phyloP scores from a whole-genome alignment of 768 basidiomycete genomes.

The Naganishia kalamii region DNA sequence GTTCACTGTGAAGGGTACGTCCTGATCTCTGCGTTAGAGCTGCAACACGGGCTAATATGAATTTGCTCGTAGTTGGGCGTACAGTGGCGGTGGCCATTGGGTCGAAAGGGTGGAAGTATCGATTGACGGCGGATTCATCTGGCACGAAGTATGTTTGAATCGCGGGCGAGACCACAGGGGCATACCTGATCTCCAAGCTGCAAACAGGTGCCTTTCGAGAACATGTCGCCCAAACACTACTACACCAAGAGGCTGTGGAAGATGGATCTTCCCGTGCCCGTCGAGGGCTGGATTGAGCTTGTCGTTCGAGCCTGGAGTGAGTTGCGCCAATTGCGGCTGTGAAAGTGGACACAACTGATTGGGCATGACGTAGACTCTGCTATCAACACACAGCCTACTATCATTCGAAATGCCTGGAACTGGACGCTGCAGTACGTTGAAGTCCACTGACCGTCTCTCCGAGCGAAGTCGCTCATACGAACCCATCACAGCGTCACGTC shows the following conservation, averaged over 20 bases:
- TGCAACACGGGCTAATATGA: not conserved
- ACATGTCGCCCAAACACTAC: conserved; percentile 57
- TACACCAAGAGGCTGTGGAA: conserved; percentile 57
- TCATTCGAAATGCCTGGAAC: conserved; percentile 46
- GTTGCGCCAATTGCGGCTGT: not conserved
- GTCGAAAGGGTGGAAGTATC: conserved; percentile 58
- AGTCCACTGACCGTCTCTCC: not conserved
- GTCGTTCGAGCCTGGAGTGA: conserved; percentile 53
- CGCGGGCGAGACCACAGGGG: too few relatives aligned
- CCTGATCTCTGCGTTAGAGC: not conserved
- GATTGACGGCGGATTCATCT: conserved; percentile 54
- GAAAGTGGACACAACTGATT: not conserved
- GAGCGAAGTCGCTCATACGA: conserved; percentile 39
- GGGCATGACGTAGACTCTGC: conserved; percentile 49
- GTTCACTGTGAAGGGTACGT: conserved; percentile 19
- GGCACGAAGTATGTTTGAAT: conserved; percentile 47
- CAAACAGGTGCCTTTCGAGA: conserved; percentile 47
- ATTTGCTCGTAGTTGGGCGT: conserved; percentile 48
- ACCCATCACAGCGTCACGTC: conserved; percentile 56
- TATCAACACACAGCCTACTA: conserved; percentile 57
- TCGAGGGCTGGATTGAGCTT: conserved; percentile 58
- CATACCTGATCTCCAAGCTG: not conserved
- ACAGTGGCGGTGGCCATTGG: conserved; percentile 54
- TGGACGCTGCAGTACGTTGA: conserved; percentile 15
- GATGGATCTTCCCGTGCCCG: conserved; percentile 54